Conservation (phyloP, 2,329 filamentous ascomycete species). For the Colletotrichum aenigma region DNA sequence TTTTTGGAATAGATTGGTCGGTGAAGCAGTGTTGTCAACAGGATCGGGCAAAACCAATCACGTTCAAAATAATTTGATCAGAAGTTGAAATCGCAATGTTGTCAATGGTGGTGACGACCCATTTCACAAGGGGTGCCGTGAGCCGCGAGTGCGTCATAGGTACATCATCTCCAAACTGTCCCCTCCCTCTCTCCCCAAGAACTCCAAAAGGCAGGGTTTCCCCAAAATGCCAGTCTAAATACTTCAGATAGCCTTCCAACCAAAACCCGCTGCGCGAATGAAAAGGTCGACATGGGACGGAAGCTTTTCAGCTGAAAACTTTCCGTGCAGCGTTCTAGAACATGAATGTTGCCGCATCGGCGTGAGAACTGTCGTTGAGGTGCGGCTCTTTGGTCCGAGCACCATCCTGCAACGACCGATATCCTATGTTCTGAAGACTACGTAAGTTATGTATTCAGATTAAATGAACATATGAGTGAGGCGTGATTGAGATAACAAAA, state of each 20-base stretch:
- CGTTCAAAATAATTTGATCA: fast-evolving
- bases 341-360: not conserved
- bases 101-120: not conserved
- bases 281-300: not conserved
- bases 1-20: too few relatives aligned
- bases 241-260: not conserved
- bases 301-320: not conserved
- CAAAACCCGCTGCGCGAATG: fast-evolving
- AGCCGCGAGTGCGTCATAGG: not conserved
- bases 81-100: not conserved
- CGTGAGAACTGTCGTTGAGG: not conserved
- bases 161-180: not conserved
- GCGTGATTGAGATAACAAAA: too few relatives aligned
- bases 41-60: not conserved
- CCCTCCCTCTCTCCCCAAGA: not conserved
- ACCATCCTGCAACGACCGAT: too few relatives aligned
- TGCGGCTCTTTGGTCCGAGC: not conserved
- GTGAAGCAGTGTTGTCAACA: too few relatives aligned
- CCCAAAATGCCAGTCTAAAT: not conserved
- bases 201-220: not conserved
- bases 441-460: too few relatives aligned
- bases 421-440: too few relatives aligned
- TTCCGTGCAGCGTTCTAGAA: not conserved
- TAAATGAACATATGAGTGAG: too few relatives aligned
- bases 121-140: not conserved